phyloP scores from a whole-genome alignment of 768 basidiomycete species.

The Trametes punicea region DNA sequence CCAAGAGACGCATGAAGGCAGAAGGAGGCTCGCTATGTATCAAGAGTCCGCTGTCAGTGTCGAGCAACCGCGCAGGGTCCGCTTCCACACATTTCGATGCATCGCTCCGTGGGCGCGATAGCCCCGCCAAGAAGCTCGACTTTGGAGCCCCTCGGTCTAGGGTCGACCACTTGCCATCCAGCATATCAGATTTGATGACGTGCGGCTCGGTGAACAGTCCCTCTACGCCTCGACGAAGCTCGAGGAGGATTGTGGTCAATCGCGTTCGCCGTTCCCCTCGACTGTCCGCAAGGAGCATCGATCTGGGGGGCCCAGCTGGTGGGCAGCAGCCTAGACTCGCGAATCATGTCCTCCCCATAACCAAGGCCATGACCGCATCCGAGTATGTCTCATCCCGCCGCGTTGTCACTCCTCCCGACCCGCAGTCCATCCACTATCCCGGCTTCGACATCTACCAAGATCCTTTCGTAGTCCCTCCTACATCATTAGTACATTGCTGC shows the following conservation, averaged over 20 bases:
- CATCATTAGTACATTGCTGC: slow-evolving; percentile 5
- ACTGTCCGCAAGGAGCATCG: background rate
- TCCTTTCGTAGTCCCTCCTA: slow-evolving; percentile 18
- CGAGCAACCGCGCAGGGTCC: slow-evolving; percentile 38
- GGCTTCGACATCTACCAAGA: slow-evolving; percentile 62
- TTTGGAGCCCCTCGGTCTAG: slow-evolving; percentile 36
- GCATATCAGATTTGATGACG: background rate
- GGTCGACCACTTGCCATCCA: background rate
- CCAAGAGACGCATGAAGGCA: slow-evolving; percentile 65
- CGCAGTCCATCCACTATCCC: slow-evolving; percentile 62
- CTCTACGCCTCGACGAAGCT: slow-evolving; percentile 9
- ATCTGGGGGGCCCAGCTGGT: background rate
- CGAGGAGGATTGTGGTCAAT: background rate
- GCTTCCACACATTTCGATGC: slow-evolving; percentile 40
- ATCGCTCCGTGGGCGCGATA: slow-evolving; percentile 40
- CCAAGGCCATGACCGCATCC: background rate
- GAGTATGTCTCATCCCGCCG: slow-evolving; percentile 28
- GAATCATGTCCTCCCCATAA: background rate
- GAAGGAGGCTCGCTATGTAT: slow-evolving; percentile 45
- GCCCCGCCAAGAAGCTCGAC: slow-evolving; percentile 51
- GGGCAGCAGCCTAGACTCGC: background rate
- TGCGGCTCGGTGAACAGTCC: background rate
- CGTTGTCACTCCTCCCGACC: slow-evolving; percentile 44
- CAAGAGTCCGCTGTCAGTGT: slow-evolving; percentile 38
- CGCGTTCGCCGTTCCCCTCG: slow-evolving; percentile 13